Evolutionary conservation across 225 moss, liverwort and hornwort species (phyloP), one percentile per base, ranked within the genome.

Genomic region (Marchantia polymorpha): DNA sequence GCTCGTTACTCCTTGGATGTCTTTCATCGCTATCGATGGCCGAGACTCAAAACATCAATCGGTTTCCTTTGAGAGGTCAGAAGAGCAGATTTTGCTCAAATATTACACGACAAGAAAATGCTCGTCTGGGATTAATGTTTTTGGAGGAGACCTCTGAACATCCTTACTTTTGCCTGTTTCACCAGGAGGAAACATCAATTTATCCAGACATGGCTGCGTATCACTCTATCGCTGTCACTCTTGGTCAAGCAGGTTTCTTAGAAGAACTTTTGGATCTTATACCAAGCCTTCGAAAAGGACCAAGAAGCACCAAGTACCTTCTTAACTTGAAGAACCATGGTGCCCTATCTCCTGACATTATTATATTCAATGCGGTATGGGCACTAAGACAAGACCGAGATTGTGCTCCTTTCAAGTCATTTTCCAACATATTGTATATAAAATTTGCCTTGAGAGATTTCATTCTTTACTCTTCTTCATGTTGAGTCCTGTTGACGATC

Each of bases 161-260:
- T 67, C 67, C 53, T 4, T n/a, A 20, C 51, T 50, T n/a, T 50
- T 23, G 11, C 19, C 9, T 73, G 8, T 47, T 72, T 31, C 85
- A 53, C 84, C 87, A 96, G 99, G 95, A 99, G 79, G 81, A 90
- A 64, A 85, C 83, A 58, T 89, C 83, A 51, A 90, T 93, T 47
- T 99, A 95, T 83, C 99, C 99, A 81, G 95, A 99, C 74, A 89
- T 99, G 91, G 89, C 95, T 82, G 95, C 95, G 12, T 99, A 99
- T 83, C 99, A 87, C 74, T 82, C 87, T 72, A 77, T 99, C 78
- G 90, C 95, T 39, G 90, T 93, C 22, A 93, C 93, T 15, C 88
- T 99, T 27, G 99, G 99, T 70, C 90, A 92, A 86, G 87, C 93
- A 84, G 99, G 95, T 74, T 84, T 84, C 75, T 87, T 99, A 72